A percentile compares a stretch with the other conserved stretches of the same genome.
Conservation (phyloP, 2,329 filamentous ascomycete genomes). For the Dothistroma pini region DNA sequence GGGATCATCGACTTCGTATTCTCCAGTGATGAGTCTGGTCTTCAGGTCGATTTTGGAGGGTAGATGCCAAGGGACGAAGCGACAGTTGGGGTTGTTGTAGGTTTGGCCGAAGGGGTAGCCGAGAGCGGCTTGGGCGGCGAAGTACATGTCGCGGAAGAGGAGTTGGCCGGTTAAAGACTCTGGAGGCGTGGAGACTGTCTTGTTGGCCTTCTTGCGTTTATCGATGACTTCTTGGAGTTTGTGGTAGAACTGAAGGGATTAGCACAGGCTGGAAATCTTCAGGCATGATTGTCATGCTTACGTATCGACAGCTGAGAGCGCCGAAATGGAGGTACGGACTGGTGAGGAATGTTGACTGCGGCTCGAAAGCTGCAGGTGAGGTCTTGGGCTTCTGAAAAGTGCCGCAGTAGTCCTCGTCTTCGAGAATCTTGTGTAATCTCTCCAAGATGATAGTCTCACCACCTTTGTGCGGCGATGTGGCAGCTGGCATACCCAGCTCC, state of each 20-base stretch:
- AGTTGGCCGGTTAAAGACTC: constrained; percentile 69
- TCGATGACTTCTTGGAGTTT: constrained; percentile 60
- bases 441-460: constrained; percentile 65
- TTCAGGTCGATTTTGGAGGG: constrained; percentile 57
- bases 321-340: constrained; percentile 74
- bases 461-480: constrained; percentile 64
- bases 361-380: constrained; percentile 68
- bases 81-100: constrained; percentile 60
- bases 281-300: neutral
- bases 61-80: constrained; percentile 78
- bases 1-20: constrained; percentile 60
- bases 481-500: constrained; percentile 64
- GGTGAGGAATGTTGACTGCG: constrained; percentile 68
- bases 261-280: neutral
- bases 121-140: constrained; percentile 64
- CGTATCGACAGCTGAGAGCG: constrained; percentile 61
- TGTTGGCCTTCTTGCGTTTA: constrained; percentile 55
- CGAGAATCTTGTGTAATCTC: constrained; percentile 56
- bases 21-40: constrained; percentile 51
- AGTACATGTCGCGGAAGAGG: constrained; percentile 76
- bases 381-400: constrained; percentile 75
- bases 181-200: constrained; percentile 52
- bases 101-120: constrained; percentile 63
- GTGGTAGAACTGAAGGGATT: constrained; percentile 59
- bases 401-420: constrained; percentile 62